Percentiles rank a stretch among this genome's conserved stretches.
phyloP scores from a whole-genome alignment of 495 filamentous ascomycete species.

The Penicillium mononematosum region DNA sequence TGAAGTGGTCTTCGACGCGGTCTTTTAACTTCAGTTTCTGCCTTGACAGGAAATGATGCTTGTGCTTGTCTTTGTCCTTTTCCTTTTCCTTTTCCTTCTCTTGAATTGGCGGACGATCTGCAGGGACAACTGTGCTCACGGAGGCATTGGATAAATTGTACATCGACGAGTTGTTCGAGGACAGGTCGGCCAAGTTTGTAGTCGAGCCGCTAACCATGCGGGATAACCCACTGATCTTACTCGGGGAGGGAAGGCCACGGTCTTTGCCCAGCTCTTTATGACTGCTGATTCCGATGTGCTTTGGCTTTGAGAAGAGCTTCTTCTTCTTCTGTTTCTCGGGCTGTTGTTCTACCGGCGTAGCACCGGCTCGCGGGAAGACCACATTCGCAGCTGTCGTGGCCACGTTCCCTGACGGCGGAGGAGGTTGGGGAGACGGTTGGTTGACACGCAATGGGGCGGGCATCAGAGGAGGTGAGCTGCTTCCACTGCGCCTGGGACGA shows the following conservation, averaged over 20 bases:
- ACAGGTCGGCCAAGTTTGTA: slow-evolving; percentile 68
- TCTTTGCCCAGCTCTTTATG: slow-evolving; percentile 66
- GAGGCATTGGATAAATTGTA: slow-evolving; percentile 84
- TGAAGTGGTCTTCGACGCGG: slow-evolving; percentile 64
- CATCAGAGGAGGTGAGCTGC: slow-evolving; percentile 44
- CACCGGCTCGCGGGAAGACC: slow-evolving; percentile 71
- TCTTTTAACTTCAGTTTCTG: slow-evolving; percentile 90
- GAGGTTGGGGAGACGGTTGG: slow-evolving; percentile 50
- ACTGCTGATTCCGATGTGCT: slow-evolving; percentile 73
- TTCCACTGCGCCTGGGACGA: slow-evolving; percentile 35
- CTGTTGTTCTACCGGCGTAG: slow-evolving; percentile 49
- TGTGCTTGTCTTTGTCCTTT: slow-evolving; percentile 58
- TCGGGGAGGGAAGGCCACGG: slow-evolving; percentile 74
- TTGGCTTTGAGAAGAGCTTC: slow-evolving; percentile 88
- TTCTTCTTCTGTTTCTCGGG: slow-evolving; percentile 78
- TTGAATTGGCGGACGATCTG: slow-evolving; percentile 33
- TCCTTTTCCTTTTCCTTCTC: slow-evolving; percentile 45
- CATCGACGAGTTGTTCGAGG: slow-evolving; percentile 64
- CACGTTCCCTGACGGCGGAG: slow-evolving; percentile 55
- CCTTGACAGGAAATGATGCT: slow-evolving; percentile 81
- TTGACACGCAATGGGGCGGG: slow-evolving; percentile 29
- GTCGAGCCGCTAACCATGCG: slow-evolving; percentile 73
- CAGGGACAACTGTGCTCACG: slow-evolving; percentile 67
- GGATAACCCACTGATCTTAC: slow-evolving; percentile 64
- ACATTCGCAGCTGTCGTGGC: slow-evolving; percentile 83